Evolutionary conservation across 169 alveolate species (phyloP).

Genomic region (Plasmodium gaboni): DNA sequence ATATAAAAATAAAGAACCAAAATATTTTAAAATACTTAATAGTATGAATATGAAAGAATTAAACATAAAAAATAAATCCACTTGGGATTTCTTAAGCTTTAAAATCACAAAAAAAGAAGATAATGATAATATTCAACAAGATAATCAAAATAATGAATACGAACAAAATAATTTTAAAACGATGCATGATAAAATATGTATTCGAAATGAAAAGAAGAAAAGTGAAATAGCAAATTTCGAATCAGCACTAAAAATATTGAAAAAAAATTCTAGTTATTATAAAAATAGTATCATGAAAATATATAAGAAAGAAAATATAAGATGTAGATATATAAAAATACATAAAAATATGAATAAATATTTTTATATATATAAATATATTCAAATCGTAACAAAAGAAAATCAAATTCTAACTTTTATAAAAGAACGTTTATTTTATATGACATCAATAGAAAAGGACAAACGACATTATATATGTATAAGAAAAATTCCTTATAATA

Average conservation of each 20-base stretch:
- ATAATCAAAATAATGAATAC: background rate
- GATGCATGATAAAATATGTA: background rate
- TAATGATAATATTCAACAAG: background rate
- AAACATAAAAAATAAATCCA: constrained; percentile 39
- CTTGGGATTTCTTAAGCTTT: constrained; percentile 52
- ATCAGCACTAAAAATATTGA: constrained; percentile 7
- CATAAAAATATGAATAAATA: constrained; percentile 29
- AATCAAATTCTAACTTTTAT: background rate
- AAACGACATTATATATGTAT: constrained; percentile 49
- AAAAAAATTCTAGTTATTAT: background rate
- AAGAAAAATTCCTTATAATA: constrained; percentile 10
- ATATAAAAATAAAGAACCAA: background rate
- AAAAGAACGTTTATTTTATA: constrained; percentile 41
- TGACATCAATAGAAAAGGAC: constrained; percentile 22
- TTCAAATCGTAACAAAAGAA: background rate
- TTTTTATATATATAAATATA: constrained; percentile 39
- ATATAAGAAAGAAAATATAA: constrained; percentile 15
- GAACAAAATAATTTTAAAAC: background rate
- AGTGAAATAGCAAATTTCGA: background rate
- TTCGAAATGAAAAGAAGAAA: background rate
- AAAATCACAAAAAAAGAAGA: constrained; percentile 12
- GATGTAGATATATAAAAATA: constrained; percentile 37
- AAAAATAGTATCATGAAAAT: background rate
- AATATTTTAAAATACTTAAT: background rate
- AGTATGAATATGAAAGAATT: constrained; percentile 45